phyloP scores from a whole-genome alignment of 352 stramenopile genomes.

The Globisporangium iwayamae region DNA sequence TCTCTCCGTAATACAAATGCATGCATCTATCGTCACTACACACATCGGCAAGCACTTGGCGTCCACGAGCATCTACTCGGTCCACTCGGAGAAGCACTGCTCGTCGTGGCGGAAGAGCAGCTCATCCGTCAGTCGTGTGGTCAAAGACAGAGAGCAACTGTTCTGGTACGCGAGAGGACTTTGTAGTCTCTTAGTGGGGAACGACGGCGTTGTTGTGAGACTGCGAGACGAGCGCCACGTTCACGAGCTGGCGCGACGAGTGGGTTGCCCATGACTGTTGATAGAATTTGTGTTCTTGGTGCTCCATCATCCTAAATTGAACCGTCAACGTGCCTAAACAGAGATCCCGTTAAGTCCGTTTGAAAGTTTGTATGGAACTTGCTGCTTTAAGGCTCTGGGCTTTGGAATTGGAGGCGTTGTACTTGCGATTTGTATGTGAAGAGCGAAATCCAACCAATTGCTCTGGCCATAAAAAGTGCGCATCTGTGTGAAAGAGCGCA shows the following conservation, averaged over 20 bases:
- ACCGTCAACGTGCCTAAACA: too few relatives aligned
- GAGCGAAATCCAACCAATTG: neutral
- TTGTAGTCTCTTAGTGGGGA: neutral
- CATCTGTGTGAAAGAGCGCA: neutral
- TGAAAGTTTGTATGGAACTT: too few relatives aligned
- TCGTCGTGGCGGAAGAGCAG: slow-evolving; percentile 1
- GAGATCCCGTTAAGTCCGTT: too few relatives aligned
- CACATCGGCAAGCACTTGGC: neutral
- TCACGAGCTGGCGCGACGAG: neutral
- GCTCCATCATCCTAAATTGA: too few relatives aligned
- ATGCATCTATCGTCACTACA: neutral
- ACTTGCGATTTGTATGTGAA: too few relatives aligned
- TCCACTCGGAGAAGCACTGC: neutral
- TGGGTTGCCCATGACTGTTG: slow-evolving; percentile 1
- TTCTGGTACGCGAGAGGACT: neutral
- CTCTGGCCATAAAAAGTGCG: neutral
- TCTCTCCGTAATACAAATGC: slow-evolving; percentile 1
- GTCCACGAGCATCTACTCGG: slow-evolving; percentile 2
- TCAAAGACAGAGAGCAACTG: neutral
- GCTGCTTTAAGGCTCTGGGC: too few relatives aligned
- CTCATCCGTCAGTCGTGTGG: neutral
- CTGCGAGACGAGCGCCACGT: neutral
- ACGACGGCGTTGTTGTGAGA: neutral
- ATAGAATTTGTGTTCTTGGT: too few relatives aligned
- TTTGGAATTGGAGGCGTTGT: too few relatives aligned